Conservation (phyloP, 2,329 filamentous ascomycete species). For the Fusarium sp. region DNA sequence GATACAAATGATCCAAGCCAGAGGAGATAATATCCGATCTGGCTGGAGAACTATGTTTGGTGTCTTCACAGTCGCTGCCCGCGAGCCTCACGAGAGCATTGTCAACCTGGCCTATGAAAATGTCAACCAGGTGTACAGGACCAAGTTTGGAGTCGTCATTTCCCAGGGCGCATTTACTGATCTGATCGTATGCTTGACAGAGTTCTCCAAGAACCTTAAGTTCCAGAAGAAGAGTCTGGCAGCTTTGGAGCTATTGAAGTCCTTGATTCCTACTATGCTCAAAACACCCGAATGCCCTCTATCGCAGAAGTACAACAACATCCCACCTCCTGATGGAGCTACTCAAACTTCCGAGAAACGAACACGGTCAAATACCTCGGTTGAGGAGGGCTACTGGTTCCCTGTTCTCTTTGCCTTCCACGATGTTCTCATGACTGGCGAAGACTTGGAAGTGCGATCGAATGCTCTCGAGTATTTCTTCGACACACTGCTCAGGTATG, state of each 20-base stretch:
- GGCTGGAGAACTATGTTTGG: constrained; percentile 99
- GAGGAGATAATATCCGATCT: constrained; percentile 95
- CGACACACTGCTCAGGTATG: constrained; percentile 89
- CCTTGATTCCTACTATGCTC: constrained; percentile 93
- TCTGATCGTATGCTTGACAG: constrained; percentile 93
- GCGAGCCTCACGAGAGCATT: constrained; percentile 93
- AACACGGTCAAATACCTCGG: constrained; percentile 82
- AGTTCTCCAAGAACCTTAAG: constrained; percentile 98
- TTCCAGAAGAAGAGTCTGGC: constrained; percentile 99
- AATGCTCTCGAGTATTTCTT: constrained; percentile 96
- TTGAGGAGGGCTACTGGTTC: constrained; percentile 99
- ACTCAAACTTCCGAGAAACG: constrained; percentile 59
- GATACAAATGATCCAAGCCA: constrained; percentile 98
- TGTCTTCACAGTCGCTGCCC: constrained; percentile 94
- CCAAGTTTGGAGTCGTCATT: constrained; percentile 94
- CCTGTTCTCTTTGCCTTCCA: constrained; percentile 98
- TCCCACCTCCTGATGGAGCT: constrained; percentile 60
- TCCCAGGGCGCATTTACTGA: constrained; percentile 97
- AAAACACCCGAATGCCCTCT: constrained; percentile 95
- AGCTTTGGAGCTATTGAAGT: constrained; percentile 94
- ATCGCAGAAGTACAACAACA: constrained; percentile 70
- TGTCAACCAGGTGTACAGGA: constrained; percentile 94
- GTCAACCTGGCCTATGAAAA: constrained; percentile 98
- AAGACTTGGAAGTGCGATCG: constrained; percentile 95
- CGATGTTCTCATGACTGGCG: constrained; percentile 98